phyloP scores from a whole-genome alignment of 768 basidiomycete genomes.

The Filobasidium wieringae region DNA sequence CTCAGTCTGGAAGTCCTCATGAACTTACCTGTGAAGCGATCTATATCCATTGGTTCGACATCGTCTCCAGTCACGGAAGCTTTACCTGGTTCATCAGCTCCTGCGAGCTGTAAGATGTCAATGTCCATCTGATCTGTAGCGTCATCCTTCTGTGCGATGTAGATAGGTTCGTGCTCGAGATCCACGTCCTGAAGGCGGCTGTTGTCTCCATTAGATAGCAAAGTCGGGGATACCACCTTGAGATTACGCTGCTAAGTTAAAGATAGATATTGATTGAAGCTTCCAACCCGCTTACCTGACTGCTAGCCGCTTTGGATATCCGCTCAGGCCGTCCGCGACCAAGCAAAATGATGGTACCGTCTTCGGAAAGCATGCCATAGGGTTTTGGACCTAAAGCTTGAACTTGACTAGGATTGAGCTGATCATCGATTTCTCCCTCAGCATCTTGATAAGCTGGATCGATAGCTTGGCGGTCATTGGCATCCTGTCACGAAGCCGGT shows the following conservation, averaged over 20 bases:
- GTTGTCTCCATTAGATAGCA: constrained; percentile 1
- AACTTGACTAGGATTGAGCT: background rate
- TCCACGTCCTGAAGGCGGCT: background rate
- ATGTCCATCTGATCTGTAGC: no score
- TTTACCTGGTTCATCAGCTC: no score
- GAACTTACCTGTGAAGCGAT: no score
- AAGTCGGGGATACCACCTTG: background rate
- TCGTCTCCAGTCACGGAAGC: no score
- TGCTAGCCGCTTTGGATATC: background rate
- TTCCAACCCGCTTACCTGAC: background rate
- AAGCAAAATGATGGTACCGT: constrained; percentile 6
- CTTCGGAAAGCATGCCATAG: background rate
- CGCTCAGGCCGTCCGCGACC: background rate
- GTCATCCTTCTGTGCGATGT: no score
- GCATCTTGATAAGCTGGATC: constrained; percentile 15
- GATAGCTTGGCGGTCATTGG: constrained; percentile 10
- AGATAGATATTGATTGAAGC: background rate
- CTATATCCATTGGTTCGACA: no score
- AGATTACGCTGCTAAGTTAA: background rate
- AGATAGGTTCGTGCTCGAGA: no score
- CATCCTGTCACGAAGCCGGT: background rate
- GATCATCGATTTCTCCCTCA: constrained; percentile 5
- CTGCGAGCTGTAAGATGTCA: no score
- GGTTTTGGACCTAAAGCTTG: background rate
- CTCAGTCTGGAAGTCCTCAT: no score